Conservation (phyloP, 306 rosid genomes). For the Cercis canadensis region DNA sequence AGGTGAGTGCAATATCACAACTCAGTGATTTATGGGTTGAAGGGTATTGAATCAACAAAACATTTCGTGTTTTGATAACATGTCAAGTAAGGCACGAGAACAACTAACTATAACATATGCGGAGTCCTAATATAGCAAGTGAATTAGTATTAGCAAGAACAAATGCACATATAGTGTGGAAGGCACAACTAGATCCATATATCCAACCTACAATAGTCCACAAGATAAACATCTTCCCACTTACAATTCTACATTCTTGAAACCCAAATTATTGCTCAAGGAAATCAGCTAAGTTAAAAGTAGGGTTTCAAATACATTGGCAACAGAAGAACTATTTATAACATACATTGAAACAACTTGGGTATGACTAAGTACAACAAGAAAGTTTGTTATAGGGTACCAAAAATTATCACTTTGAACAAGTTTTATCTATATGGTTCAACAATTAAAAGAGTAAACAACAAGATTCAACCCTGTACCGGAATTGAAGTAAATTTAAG, state of each 20-base stretch:
- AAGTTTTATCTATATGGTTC: slow-evolving; percentile 23
- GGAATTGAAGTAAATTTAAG: slow-evolving; percentile 29
- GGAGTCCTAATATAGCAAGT: not conserved
- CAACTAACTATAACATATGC: no score
- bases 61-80: no score
- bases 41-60: no score
- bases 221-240: not conserved
- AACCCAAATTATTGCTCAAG: not conserved
- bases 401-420: not conserved
- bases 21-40: no score
- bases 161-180: not conserved
- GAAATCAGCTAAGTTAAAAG: slow-evolving; percentile 15
- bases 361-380: not conserved
- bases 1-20: no score
- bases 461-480: slow-evolving; percentile 30
- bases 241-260: no score
- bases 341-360: not conserved
- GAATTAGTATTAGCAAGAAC: not conserved
- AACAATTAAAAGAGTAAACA: slow-evolving; percentile 8
- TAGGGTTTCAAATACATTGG: slow-evolving; percentile 6
- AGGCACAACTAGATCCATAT: not conserved
- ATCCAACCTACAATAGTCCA: slow-evolving; percentile 1
- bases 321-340: not conserved
- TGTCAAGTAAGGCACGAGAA: no score
- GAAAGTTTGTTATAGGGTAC: not conserved